Evolutionary conservation across 768 basidiomycete genomes (phyloP).

Genomic region (Agaricus subrufescens): DNA sequence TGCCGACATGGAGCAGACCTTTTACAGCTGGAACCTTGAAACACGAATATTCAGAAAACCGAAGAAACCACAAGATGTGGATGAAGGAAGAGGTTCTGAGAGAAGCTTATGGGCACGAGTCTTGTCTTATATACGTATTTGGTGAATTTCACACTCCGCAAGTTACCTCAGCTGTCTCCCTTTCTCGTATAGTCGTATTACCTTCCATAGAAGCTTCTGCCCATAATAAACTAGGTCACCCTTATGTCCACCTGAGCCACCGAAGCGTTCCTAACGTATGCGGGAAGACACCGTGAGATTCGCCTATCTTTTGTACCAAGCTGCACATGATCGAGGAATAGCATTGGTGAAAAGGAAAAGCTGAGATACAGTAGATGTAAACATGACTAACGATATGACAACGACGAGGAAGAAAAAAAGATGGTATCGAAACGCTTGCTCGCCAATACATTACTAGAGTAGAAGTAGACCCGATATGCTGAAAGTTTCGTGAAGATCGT

Average conservation of each 20-base stretch:
- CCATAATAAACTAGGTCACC: constrained; percentile 7
- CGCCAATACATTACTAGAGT: constrained; percentile 11
- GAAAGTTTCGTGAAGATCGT: constrained; percentile 22
- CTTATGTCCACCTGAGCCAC: constrained; percentile 8
- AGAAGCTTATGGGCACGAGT: neutral
- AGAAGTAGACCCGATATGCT: constrained; percentile 2
- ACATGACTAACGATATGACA: neutral
- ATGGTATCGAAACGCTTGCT: constrained; percentile 3
- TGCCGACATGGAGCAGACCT: constrained; percentile 62
- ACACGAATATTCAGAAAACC: constrained; percentile 41
- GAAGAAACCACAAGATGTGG: constrained; percentile 8
- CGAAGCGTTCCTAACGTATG: constrained; percentile 1
- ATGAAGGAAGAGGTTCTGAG: constrained; percentile 7
- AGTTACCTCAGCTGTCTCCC: constrained; percentile 18
- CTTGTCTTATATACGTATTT: constrained; percentile 6
- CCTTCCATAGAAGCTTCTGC: constrained; percentile 5
- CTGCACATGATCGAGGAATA: constrained; percentile 1
- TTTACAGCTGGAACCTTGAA: constrained; percentile 49
- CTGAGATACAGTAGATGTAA: neutral
- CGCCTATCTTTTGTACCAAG: neutral
- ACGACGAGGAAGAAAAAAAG: neutral
- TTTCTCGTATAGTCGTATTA: neutral
- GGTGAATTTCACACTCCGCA: constrained; percentile 8
- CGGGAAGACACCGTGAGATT: constrained; percentile 9
- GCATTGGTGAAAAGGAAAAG: constrained; percentile 1